Evolutionary conservation across 2,329 filamentous ascomycete genomes (phyloP).

Genomic region (Whalleya microplaca): DNA sequence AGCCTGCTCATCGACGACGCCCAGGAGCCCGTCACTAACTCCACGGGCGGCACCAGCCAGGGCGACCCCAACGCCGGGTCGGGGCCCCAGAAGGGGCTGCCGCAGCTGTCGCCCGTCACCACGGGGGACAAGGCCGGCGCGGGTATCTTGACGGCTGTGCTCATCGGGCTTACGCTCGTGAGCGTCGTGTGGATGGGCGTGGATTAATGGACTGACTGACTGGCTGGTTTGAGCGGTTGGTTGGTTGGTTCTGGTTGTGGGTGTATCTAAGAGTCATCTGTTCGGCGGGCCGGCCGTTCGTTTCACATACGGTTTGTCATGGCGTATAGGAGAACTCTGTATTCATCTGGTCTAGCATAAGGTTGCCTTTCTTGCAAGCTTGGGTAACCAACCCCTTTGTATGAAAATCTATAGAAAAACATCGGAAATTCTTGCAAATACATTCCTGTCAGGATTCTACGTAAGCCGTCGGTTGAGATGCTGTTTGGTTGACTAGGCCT

Average conservation of each 20-base stretch:
- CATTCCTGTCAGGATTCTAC: no score
- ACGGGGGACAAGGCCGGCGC: slow-evolving; percentile 34
- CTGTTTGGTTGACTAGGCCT: no score
- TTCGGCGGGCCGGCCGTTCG: no score
- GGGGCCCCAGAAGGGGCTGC: not conserved
- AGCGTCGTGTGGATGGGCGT: slow-evolving; percentile 28
- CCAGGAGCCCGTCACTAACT: slow-evolving; percentile 39
- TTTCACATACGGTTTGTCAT: no score
- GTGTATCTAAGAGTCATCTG: slow-evolving; percentile 2
- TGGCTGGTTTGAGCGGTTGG: not conserved
- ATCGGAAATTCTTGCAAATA: no score
- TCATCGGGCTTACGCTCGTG: slow-evolving; percentile 20
- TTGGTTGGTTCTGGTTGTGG: not conserved
- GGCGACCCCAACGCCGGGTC: slow-evolving; percentile 33
- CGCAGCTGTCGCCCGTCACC: slow-evolving; percentile 19
- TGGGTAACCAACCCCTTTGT: no score
- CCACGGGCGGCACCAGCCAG: slow-evolving; percentile 45
- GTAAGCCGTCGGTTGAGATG: no score
- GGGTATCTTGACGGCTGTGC: slow-evolving; percentile 29
- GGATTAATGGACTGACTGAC: slow-evolving; percentile 2
- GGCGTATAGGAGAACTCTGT: no score
- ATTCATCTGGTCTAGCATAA: no score
- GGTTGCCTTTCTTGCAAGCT: no score
- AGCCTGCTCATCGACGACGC: slow-evolving; percentile 42
- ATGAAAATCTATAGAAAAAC: no score